phyloP scores from a whole-genome alignment of 257 asterid genomes.

The Coffea canephora region DNA sequence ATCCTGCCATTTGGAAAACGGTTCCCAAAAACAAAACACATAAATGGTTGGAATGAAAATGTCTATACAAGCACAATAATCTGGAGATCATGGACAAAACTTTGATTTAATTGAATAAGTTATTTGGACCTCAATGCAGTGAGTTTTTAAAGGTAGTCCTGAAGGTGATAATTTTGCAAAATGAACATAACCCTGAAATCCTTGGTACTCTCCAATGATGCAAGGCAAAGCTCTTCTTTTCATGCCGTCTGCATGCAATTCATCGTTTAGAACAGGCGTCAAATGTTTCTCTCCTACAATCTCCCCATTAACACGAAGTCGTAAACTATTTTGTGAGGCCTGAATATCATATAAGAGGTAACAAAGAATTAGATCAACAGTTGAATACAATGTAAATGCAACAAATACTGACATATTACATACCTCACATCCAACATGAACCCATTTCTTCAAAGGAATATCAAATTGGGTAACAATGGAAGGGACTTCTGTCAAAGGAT shows the following conservation, averaged over 20 bases:
- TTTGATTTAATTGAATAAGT: background rate
- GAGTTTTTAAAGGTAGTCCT: conserved; percentile 37
- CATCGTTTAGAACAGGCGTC: conserved; percentile 36
- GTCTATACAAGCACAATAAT: background rate
- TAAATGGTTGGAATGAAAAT: background rate
- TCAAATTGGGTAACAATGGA: conserved; percentile 44
- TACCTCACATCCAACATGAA: conserved; percentile 95
- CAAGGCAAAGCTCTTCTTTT: conserved; percentile 37
- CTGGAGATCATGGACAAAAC: background rate
- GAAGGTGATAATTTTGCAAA: conserved; percentile 43
- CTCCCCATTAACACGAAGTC: conserved; percentile 67
- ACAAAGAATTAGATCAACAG: conserved; percentile 14
- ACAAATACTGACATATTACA: conserved; percentile 3
- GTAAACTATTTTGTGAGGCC: conserved; percentile 47
- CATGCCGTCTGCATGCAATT: conserved; percentile 33
- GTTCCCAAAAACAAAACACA: conserved; percentile 10
- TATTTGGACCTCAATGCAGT: conserved; percentile 48
- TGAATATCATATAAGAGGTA: conserved; percentile 29
- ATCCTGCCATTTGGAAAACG: conserved; percentile 44
- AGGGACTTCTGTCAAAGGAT: conserved; percentile 34
- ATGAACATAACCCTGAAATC: conserved; percentile 52
- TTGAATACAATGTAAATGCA: background rate
- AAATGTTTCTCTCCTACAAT: conserved; percentile 57
- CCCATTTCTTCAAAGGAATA: conserved; percentile 69
- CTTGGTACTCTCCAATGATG: conserved; percentile 45